Base-by-base conservation (phyloP, 148 eudicot species). In the Camellia granthamiana region DNA sequence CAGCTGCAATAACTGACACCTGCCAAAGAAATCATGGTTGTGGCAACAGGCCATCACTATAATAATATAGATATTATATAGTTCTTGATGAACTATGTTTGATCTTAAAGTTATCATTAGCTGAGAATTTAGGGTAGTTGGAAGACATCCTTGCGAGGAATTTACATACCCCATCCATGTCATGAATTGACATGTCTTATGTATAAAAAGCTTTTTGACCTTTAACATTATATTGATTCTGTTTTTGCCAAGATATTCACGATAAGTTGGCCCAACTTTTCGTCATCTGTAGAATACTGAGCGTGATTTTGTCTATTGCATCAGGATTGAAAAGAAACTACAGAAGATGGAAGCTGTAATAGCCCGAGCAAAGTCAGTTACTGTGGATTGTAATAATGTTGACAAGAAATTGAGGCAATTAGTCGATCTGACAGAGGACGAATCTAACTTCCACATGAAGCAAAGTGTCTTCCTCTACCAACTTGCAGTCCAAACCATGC, bases 351-450 rank as follows among this genome's bases (percentile, higher is more conserved):
- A 96, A 83, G 79, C 88, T 80, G 82, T 86, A 51, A 89, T 96
- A 83, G 86, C 91, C 77, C 90, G 79, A 88, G 95, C 95, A 56
- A 93, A 92, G 82, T 84, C 94, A 67, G 65, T 87, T 65, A 85
- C 85, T 66, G 86, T 87, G 61, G 98, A 93, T 62, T 96, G 95
- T 83, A 90, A 83, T 86, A 96, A 96, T 77, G 98, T 96, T 58
- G 98, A 96, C 82, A 96, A 96, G 88, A 96, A 96, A 88, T 92
- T 96, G 76, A 90, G 99, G 84, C 99, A 96, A 84, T 89, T 96
- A 81, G 92, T 96, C 69, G 99, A 96, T 85, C 80, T 93, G 79
- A 96, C 98, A 2, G 99, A 93, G 85, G 99, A 96, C 80, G 99
- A 96, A 83, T 92, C 98, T 77, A 87, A 87, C 87, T 96, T 96